Evolutionary conservation across 2,329 filamentous ascomycete genomes (phyloP).

Genomic region (Aspergillus felis): DNA sequence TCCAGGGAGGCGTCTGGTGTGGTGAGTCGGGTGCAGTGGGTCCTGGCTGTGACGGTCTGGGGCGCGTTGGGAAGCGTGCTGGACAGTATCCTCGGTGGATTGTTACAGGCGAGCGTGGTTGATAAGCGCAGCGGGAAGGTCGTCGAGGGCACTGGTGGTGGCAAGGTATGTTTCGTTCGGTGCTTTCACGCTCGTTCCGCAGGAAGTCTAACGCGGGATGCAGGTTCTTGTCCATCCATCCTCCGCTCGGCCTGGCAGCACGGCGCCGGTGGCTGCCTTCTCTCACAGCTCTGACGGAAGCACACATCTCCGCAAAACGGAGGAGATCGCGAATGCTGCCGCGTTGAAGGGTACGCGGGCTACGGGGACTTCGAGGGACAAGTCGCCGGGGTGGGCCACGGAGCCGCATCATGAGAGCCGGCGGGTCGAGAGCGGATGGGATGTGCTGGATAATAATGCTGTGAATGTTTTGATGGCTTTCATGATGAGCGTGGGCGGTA

Average conservation of each 20-base stretch:
- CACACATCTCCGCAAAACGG: constrained; percentile 24
- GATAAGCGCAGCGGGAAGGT: constrained; percentile 82
- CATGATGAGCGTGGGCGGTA: constrained; percentile 73
- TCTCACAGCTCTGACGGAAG: constrained; percentile 14
- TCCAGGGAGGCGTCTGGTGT: constrained; percentile 39
- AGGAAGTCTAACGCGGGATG: not conserved
- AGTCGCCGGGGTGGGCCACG: constrained; percentile 9
- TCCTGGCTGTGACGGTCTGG: constrained; percentile 61
- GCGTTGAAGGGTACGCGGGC: constrained; percentile 18
- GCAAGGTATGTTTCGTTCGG: constrained; percentile 44
- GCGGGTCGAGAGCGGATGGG: constrained; percentile 61
- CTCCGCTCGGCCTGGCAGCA: constrained; percentile 20
- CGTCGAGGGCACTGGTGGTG: constrained; percentile 77
- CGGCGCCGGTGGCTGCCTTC: constrained; percentile 8
- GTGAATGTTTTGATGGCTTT: constrained; percentile 92
- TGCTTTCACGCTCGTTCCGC: not conserved
- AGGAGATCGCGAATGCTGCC: constrained; percentile 28
- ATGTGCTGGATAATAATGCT: constrained; percentile 89
- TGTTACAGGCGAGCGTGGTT: constrained; percentile 80
- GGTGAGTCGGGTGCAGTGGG: constrained; percentile 49
- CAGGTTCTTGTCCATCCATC: constrained; percentile 37
- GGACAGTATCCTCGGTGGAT: constrained; percentile 81
- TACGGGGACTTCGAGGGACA: constrained; percentile 12
- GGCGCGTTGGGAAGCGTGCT: constrained; percentile 76
- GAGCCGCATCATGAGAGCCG: constrained; percentile 53